Evolutionary conservation across 371 early-diverging fungal genomes (phyloP).

Genomic region (Gilbertella persicaria): DNA sequence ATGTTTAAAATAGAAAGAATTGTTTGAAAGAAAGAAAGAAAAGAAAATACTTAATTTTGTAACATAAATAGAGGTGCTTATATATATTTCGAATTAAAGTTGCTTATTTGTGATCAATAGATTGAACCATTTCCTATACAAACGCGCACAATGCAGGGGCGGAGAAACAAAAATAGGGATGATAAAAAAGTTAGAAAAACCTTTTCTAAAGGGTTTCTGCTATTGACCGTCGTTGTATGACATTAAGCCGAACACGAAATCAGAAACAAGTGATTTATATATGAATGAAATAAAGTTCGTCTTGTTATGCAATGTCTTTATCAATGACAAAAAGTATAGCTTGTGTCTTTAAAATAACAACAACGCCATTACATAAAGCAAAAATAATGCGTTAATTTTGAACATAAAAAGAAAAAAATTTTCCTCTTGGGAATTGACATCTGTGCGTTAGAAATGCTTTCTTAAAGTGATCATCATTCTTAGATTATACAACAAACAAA

Average conservation of each 20-base stretch:
- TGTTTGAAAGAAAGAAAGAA: not conserved
- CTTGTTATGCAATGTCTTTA: too few relatives aligned
- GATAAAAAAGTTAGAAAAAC: not conserved
- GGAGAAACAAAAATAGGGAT: not conserved
- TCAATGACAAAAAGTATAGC: too few relatives aligned
- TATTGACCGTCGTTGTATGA: too few relatives aligned
- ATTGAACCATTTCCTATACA: not conserved
- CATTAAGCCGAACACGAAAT: too few relatives aligned
- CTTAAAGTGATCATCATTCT: not conserved
- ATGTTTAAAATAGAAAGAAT: conserved; percentile 19
- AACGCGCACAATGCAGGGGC: not conserved
- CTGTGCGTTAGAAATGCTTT: not conserved
- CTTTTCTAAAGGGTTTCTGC: too few relatives aligned
- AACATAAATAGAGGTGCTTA: not conserved
- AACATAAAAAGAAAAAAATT: not conserved
- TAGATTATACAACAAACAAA: not conserved
- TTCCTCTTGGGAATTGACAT: not conserved
- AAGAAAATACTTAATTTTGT: not conserved
- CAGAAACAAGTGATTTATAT: too few relatives aligned
- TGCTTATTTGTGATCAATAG: not conserved
- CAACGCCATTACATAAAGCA: not conserved
- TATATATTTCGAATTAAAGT: not conserved
- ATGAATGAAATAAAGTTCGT: too few relatives aligned
- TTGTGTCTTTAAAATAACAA: too few relatives aligned
- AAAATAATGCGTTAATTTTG: not conserved